Evolutionary conservation across 73 alveolate species (phyloP).

Genomic region (Paramecium bursaria): DNA sequence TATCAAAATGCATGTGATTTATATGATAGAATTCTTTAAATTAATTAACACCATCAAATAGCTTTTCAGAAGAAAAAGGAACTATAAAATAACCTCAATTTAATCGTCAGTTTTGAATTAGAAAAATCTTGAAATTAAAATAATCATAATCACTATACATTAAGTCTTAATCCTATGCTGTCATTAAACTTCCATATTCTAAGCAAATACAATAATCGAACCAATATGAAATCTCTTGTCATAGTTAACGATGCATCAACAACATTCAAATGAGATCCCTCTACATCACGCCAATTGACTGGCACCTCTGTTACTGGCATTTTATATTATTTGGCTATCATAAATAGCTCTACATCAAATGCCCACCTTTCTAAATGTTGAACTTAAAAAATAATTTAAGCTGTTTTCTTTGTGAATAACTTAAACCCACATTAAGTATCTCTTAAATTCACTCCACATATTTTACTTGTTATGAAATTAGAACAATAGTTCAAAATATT

Average conservation of each 20-base stretch:
- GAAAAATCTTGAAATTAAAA: too few species aligned
- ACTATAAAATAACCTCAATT: too few species aligned
- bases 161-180: constrained; percentile 55
- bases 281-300: constrained; percentile 91
- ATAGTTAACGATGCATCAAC: constrained; percentile 84
- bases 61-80: too few species aligned
- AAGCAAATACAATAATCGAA: constrained; percentile 69
- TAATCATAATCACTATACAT: not conserved
- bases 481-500: constrained; percentile 72
- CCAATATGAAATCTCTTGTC: constrained; percentile 89
- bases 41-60: too few species aligned
- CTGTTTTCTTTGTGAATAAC: constrained; percentile 88
- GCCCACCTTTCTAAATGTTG: constrained; percentile 96
- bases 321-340: constrained; percentile 76
- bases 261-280: constrained; percentile 88
- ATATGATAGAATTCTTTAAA: too few species aligned
- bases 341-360: constrained; percentile 91
- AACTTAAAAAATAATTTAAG: constrained; percentile 79
- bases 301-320: constrained; percentile 89
- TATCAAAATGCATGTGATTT: too few species aligned
- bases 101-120: too few species aligned
- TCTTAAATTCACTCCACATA: constrained; percentile 76
- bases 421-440: constrained; percentile 97
- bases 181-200: constrained; percentile 69
- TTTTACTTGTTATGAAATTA: constrained; percentile 71